phyloP scores from a whole-genome alignment of 2,329 filamentous ascomycete species.

The Elsinoe australis region DNA sequence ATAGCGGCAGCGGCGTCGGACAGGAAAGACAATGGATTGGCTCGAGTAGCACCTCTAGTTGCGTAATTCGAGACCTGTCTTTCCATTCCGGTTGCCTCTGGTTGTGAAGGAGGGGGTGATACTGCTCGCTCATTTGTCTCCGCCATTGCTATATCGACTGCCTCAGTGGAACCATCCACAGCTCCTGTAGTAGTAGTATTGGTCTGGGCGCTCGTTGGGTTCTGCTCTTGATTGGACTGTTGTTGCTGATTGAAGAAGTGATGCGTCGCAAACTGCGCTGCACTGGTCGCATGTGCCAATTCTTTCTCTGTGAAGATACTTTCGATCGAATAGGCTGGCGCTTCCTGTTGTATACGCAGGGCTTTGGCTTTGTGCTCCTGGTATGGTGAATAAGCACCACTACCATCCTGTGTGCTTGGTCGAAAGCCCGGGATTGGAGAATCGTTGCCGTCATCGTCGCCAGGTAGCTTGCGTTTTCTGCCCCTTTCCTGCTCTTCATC shows the following conservation, averaged over 20 bases:
- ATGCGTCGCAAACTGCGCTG: constrained; percentile 52
- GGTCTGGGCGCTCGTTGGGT: constrained; percentile 10
- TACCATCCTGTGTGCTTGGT: constrained; percentile 35
- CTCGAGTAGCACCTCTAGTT: constrained; percentile 41
- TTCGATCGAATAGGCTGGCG: constrained; percentile 53
- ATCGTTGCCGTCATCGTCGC: constrained; percentile 50
- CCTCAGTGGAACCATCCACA: constrained; percentile 28
- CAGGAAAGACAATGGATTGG: constrained; percentile 45
- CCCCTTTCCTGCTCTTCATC: constrained; percentile 35
- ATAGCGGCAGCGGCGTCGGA: constrained; percentile 40
- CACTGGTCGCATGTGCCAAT: constrained; percentile 53
- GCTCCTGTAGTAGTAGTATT: constrained; percentile 22
- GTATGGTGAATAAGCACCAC: constrained; percentile 43
- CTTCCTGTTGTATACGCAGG: constrained; percentile 49
- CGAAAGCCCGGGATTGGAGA: constrained; percentile 48
- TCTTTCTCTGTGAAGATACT: constrained; percentile 62
- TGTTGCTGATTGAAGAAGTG: constrained; percentile 49
- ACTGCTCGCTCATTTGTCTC: constrained; percentile 23
- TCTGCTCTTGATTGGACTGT: constrained; percentile 21
- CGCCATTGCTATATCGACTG: constrained; percentile 21
- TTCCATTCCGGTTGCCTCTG: constrained; percentile 47
- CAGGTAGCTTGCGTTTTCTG: constrained; percentile 51
- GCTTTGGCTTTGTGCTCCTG: constrained; percentile 47
- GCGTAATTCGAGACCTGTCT: constrained; percentile 52
- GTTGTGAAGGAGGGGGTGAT: constrained; percentile 25